Base-by-base conservation (phyloP, 768 basidiomycete genomes). In the Podaxis sp. region DNA sequence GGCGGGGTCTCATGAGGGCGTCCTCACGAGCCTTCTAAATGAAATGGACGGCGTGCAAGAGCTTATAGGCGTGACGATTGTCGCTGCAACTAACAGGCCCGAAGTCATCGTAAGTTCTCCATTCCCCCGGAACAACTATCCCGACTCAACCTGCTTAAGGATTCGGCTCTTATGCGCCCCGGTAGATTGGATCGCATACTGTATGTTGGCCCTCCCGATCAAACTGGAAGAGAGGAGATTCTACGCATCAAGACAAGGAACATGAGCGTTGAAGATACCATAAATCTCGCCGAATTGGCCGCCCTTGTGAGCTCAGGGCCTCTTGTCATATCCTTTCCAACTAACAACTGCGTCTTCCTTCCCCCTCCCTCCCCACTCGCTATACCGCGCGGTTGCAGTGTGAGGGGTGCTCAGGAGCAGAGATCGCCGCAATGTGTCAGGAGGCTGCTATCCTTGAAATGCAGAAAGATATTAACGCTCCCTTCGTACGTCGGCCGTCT, bases 11-110 rank as follows among this genome's bases (percentile, higher is more conserved):
- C 90, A 95, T 68, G 90, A 93, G 67, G 95, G 97, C 7, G 94
- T 98, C 12, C 81, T 99, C 7, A 96, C 96, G 1, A 96, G 88
- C 64, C 80, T 99, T 12, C 73, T 99, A 61, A 99, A 96, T 71
- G 97, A 99, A 72, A 99, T 99, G 95, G 97, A 99, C 70, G 97
- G 97, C 19, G 92, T 99, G 0, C 93, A 98, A 74, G 95, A 96
- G 75, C 80, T 99, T 19, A 80, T 90, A 17, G 95, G 96, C 0
- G 97, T 99, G n/a, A 96, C 93, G 0, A 86, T 98, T 38, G 85
- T 99, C 9, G 97, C 95, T 1, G 97, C 97, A 0, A 99, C 97
- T 12, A 99, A 99, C 72, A 78, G 96, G 61, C 97, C 97, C 7
- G 95, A 97, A 64, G 86, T 87, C n/a, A 87, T 97, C 72, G 92